Percentiles rank a stretch among this genome's conserved stretches.
Evolutionary conservation across 73 alveolate genomes (phyloP).

Genomic region (Paramecium biaurelia): DNA sequence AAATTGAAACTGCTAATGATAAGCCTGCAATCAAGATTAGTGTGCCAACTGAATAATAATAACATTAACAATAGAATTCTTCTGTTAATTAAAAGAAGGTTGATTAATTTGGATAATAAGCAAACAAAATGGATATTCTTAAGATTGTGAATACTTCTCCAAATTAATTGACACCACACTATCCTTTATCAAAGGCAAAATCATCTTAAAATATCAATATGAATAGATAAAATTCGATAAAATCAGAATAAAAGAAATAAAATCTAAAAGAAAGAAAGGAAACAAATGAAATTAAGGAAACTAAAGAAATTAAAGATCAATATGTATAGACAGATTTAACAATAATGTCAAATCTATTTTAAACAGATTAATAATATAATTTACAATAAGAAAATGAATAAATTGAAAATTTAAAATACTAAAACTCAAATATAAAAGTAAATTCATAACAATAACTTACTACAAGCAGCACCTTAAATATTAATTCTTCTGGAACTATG

Average conservation of each 20-base stretch:
- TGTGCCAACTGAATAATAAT: neutral
- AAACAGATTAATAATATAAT: neutral
- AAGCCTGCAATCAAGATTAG: neutral
- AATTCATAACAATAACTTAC: neutral
- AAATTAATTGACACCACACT: neutral
- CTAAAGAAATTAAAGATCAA: neutral
- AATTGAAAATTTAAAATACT: neutral
- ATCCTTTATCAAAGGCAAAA: neutral
- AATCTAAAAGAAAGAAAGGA: neutral
- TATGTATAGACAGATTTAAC: neutral
- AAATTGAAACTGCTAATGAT: neutral
- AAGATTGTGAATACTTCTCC: neutral
- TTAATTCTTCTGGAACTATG: neutral
- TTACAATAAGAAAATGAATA: neutral
- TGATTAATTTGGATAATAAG: neutral
- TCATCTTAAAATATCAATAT: neutral
- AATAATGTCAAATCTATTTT: neutral
- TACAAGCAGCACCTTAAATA: neutral
- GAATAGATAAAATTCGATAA: neutral
- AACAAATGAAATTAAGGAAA: neutral
- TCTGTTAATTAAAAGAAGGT: neutral
- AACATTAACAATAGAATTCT: neutral
- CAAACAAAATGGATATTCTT: neutral
- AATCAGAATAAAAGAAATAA: neutral
- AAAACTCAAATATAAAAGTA: neutral